phyloP scores from a whole-genome alignment of 2,329 filamentous ascomycete genomes.

The Uncinocarpus reesii region DNA sequence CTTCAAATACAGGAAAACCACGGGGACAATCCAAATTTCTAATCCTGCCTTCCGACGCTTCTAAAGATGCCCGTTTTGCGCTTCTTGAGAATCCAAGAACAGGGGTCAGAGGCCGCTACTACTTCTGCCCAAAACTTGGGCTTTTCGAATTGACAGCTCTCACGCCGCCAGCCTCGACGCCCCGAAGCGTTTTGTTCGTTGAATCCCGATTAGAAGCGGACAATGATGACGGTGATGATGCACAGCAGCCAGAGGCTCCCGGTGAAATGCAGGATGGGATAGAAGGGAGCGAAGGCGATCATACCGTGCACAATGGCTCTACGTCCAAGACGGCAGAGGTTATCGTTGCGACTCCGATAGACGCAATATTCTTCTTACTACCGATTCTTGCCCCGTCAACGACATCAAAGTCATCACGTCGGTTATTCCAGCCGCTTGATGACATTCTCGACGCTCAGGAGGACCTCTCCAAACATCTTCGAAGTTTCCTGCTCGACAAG shows the following conservation, averaged over 20 bases:
- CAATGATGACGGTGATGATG: neutral
- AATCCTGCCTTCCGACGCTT: conserved; percentile 46
- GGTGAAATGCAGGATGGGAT: conserved; percentile 17
- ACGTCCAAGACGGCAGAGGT: conserved; percentile 60
- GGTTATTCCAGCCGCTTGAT: conserved; percentile 40
- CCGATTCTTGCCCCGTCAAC: conserved; percentile 52
- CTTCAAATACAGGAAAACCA: conserved; percentile 8
- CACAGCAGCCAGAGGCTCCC: neutral
- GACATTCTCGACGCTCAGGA: conserved; percentile 41
- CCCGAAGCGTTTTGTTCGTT: conserved; percentile 46
- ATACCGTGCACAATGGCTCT: conserved; percentile 34
- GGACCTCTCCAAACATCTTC: conserved; percentile 34
- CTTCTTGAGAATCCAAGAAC: conserved; percentile 47
- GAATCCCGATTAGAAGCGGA: neutral
- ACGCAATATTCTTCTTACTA: conserved; percentile 73
- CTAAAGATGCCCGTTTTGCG: conserved; percentile 45
- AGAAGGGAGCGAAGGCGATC: neutral
- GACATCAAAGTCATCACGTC: conserved; percentile 36
- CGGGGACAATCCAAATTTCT: conserved; percentile 41
- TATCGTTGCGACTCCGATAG: conserved; percentile 73
- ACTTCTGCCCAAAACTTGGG: conserved; percentile 49
- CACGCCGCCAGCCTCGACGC: conserved; percentile 40
- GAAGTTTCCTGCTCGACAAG: conserved; percentile 32
- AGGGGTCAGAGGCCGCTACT: conserved; percentile 41
- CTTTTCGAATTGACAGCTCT: conserved; percentile 53